Conservation (phyloP, 2,329 filamentous ascomycete species). For the Nothopassalora personata region DNA sequence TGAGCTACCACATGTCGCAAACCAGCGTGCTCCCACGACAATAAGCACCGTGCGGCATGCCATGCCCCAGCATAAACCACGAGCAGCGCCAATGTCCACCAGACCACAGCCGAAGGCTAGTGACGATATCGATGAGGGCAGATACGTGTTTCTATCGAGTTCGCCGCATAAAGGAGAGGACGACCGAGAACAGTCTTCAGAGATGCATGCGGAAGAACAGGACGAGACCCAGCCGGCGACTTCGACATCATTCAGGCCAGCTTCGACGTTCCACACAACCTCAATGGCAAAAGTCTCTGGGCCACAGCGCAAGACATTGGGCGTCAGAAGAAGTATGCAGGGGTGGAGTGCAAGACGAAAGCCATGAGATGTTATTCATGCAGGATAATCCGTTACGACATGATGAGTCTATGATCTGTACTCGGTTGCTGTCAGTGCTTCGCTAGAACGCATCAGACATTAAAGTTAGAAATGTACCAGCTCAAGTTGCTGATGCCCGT, state of each 20-base stretch:
- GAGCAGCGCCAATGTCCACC: conserved; percentile 30
- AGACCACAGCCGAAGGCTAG: conserved; percentile 25
- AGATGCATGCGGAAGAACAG: not conserved
- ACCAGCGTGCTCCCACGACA: not conserved
- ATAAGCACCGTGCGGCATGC: not conserved
- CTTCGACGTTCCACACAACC: conserved; percentile 41
- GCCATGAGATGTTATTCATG: not conserved
- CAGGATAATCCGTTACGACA: not conserved
- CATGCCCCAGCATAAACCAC: conserved; percentile 22
- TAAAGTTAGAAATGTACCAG: not conserved
- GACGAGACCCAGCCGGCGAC: not conserved
- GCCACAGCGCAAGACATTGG: conserved; percentile 42
- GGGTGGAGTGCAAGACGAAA: conserved; percentile 37
- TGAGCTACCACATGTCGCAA: not conserved
- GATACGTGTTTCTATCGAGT: conserved; percentile 47
- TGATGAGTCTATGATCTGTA: not conserved
- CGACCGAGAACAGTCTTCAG: conserved; percentile 15
- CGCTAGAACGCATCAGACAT: not conserved
- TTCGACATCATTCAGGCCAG: conserved; percentile 29
- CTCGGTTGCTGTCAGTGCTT: not conserved
- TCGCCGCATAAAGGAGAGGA: conserved; percentile 33
- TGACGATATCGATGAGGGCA: conserved; percentile 27
- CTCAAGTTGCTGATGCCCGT: not conserved
- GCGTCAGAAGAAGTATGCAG: conserved; percentile 46
- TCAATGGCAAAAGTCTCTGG: conserved; percentile 33